phyloP scores from a whole-genome alignment of 2,329 filamentous ascomycete genomes.

The Epichloe amarillans region DNA sequence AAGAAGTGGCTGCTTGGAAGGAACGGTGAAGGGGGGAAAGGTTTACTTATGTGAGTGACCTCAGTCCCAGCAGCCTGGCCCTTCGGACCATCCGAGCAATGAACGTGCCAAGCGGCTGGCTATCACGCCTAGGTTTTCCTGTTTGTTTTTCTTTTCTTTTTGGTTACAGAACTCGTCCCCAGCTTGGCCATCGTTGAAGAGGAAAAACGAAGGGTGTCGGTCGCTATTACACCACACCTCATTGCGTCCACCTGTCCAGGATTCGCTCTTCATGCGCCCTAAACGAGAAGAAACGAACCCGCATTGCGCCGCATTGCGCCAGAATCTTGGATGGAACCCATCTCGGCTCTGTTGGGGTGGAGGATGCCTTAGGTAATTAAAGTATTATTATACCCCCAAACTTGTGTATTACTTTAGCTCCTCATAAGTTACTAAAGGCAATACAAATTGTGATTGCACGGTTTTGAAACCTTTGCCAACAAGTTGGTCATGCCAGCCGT shows the following conservation, averaged over 20 bases:
- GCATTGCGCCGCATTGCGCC: not conserved
- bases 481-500: not conserved
- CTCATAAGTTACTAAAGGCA: too few relatives aligned
- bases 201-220: not conserved
- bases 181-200: not conserved
- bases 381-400: too few relatives aligned
- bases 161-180: not conserved
- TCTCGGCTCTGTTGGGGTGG: not conserved
- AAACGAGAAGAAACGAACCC: too few relatives aligned
- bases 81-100: conserved; percentile 5
- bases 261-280: too few relatives aligned
- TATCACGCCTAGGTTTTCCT: not conserved
- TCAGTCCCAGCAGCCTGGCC: conserved; percentile 6
- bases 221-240: too few relatives aligned
- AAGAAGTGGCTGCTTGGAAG: conserved; percentile 14
- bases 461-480: not conserved
- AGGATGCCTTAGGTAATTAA: too few relatives aligned
- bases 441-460: not conserved
- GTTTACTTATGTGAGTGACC: conserved; percentile 22
- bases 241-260: too few relatives aligned
- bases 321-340: not conserved
- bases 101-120: conserved; percentile 4
- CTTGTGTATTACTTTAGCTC: too few relatives aligned
- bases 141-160: not conserved
- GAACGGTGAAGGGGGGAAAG: conserved; percentile 19